Evolutionary conservation across 331 rosid species (phyloP).

Genomic region (Dryas integrifolia): DNA sequence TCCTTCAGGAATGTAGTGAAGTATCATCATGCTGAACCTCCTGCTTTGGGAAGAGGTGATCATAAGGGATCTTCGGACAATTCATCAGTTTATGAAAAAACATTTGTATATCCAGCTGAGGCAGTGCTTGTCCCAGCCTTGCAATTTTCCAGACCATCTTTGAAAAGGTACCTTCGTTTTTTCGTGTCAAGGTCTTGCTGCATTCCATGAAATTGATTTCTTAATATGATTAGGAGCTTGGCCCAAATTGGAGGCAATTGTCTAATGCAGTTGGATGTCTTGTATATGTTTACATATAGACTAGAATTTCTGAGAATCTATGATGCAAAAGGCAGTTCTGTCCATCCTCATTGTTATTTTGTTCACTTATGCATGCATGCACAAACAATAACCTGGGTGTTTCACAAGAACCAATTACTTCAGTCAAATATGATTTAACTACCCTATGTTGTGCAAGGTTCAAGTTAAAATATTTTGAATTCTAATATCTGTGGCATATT

Average conservation of each 20-base stretch:
- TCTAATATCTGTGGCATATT: not conserved
- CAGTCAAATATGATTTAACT: not conserved
- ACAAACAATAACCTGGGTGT: not conserved
- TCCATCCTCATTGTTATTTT: not conserved
- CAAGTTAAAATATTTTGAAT: not conserved
- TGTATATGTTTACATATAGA: not conserved
- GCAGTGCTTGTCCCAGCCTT: conserved; percentile 85
- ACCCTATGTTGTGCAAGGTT: not conserved
- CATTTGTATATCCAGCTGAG: conserved; percentile 89
- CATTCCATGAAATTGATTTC: not conserved
- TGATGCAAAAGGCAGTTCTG: not conserved
- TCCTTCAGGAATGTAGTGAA: conserved; percentile 43
- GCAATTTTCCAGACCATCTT: conserved; percentile 74
- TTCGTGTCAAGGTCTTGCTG: not conserved
- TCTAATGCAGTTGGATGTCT: not conserved
- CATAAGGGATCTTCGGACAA: conserved; percentile 58
- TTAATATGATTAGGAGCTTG: not conserved
- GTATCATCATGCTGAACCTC: conserved; percentile 53
- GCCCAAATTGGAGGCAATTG: conserved; percentile 11
- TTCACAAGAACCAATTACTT: not conserved
- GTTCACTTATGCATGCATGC: not conserved
- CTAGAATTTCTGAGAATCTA: not conserved
- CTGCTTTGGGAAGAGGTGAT: conserved; percentile 59
- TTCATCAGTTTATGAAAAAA: conserved; percentile 54
- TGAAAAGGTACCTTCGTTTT: conserved; percentile 59